phyloP scores from a whole-genome alignment of 2,329 filamentous ascomycete genomes.

The Nothophaeocryptopus gaeumannii region DNA sequence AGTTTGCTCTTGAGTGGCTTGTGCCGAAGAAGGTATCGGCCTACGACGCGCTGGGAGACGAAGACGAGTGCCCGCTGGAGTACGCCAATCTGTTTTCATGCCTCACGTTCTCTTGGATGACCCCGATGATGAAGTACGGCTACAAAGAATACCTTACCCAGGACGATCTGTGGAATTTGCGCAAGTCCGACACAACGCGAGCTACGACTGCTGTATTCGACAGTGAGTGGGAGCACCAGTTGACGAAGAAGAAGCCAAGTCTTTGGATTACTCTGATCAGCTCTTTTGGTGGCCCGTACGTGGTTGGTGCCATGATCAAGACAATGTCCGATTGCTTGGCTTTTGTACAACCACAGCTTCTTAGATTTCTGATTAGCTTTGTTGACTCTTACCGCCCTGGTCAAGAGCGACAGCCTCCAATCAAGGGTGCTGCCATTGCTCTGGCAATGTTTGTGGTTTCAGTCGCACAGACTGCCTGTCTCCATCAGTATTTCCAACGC shows the following conservation, averaged over 20 bases:
- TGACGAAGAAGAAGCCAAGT: conserved; percentile 69
- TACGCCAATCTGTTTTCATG: conserved; percentile 92
- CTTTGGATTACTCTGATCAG: conserved; percentile 83
- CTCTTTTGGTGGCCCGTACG: conserved; percentile 82
- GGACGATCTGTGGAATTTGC: conserved; percentile 91
- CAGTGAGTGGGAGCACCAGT: conserved; percentile 71
- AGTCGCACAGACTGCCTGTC: conserved; percentile 77
- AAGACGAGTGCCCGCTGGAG: conserved; percentile 74
- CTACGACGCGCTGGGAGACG: conserved; percentile 65
- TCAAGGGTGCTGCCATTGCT: conserved; percentile 83
- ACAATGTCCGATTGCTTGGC: conserved; percentile 79
- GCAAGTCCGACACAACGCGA: conserved; percentile 74
- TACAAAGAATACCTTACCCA: conserved; percentile 91
- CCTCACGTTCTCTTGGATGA: conserved; percentile 98
- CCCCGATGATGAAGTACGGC: conserved; percentile 90
- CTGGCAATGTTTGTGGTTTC: conserved; percentile 89
- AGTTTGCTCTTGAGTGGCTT: conserved; percentile 80
- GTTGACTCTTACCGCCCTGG: conserved; percentile 69
- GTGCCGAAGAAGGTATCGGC: conserved; percentile 73
- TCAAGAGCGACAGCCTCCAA: conserved; percentile 67
- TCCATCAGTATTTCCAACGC: conserved; percentile 97
- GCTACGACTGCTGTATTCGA: conserved; percentile 69
- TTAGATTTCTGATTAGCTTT: conserved; percentile 79
- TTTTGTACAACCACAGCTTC: conserved; percentile 86
- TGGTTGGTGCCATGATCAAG: conserved; percentile 81